These are phyloP conservation scores for Magnaporthiopsis incrustans DNA, from an alignment of 2,329 filamentous ascomycete genomes.

Conservation along the genomic window DNA sequence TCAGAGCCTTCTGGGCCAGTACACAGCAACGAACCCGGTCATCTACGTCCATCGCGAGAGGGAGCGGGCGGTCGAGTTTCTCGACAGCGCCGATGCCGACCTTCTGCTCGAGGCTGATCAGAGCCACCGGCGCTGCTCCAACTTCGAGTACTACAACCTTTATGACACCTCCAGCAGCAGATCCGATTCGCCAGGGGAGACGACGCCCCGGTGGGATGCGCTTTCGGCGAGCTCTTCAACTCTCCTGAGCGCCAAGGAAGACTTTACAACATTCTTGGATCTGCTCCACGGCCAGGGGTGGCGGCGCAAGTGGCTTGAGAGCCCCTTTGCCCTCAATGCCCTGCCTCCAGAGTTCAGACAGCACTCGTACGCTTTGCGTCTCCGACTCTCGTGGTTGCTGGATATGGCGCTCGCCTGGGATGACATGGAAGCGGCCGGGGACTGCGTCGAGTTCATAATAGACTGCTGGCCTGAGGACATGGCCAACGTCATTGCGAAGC, in stretches of 20 bases:
- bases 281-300: conserved; percentile 46
- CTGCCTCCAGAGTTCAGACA: conserved; percentile 49
- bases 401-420: conserved; percentile 41
- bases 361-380: conserved; percentile 53
- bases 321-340: conserved; percentile 51
- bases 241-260: conserved; percentile 51
- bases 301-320: conserved; percentile 45
- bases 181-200: conserved; percentile 16
- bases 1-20: conserved; percentile 49
- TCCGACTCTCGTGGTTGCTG: conserved; percentile 53
- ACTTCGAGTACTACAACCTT: conserved; percentile 65
- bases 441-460: conserved; percentile 53
- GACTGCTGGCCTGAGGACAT: conserved; percentile 47
- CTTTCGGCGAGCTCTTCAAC: conserved; percentile 44
- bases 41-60: conserved; percentile 62
- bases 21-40: conserved; percentile 57
- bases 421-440: conserved; percentile 48
- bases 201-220: conserved; percentile 13
- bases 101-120: conserved; percentile 47
- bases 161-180: conserved; percentile 34
- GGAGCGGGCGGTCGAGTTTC: conserved; percentile 50
- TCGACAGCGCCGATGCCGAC: conserved; percentile 44
- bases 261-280: conserved; percentile 52
- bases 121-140: conserved; percentile 55
- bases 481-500: conserved; percentile 40